Evolutionary conservation across 768 basidiomycete genomes (phyloP), one percentile per base, ranked within the genome.

Genomic region (Trametes cingulata): DNA sequence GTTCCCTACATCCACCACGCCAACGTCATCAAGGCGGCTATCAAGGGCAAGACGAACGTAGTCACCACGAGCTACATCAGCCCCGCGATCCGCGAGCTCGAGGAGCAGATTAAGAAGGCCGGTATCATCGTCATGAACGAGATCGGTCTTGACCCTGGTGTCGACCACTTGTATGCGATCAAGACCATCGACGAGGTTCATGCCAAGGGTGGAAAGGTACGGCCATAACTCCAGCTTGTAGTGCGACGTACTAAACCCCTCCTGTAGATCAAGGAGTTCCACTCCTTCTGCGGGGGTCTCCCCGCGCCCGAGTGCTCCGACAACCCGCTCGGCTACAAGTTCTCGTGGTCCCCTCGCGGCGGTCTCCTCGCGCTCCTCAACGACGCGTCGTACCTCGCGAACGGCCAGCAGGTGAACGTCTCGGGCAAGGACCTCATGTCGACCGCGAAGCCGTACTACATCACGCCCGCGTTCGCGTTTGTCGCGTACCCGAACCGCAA

Each of bases 241-340:
- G 46, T 46, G 15, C 27, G 35, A 2, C 17, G 27, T 56, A 47
- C 59, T 64, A 14, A 61, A 13, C 13, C 33, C 14, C 6, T 35
- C 7, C 27, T 7, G 49, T 62, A 93, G 91, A 80, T 96, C 76
- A 95, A 91, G 71, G 78, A 90, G 65, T 98, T 98, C 84, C 76
- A 90, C 56, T 95, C 92, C 0, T 97, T 93, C 83, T 98, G 96
- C 65, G 95, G 95, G 71, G 96, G 96, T 59, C 89, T 98, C 48
- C 95, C 95, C 48, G 93, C 95, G 0, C 92, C 94, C 7, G 88
- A 93, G 68, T 89, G 89, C 70, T 85, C 93, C 4, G 86, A 87
- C 69, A 99, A 98, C 78, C 95, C 97, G 2, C 88, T 98, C 57
- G 96, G 96, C 12, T 99, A 98, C 86, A 98, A 98, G 74, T 98